A percentile compares a stretch with the other conserved stretches of the same genome.
Evolutionary conservation across 2,329 filamentous ascomycete species (phyloP).

Genomic region (Pseudomassariella vexata): DNA sequence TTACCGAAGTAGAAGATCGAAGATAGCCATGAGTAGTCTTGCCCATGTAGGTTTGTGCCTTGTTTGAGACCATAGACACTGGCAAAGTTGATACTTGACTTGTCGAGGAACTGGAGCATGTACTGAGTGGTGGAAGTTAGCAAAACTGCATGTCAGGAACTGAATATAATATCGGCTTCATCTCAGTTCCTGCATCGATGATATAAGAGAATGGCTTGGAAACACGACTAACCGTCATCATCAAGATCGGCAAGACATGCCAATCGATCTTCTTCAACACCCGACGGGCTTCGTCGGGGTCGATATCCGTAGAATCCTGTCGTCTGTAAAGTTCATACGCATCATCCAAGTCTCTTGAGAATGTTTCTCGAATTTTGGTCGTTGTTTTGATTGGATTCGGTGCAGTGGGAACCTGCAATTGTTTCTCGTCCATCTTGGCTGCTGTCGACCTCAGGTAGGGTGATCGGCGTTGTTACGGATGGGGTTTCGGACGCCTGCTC

Average conservation of each 20-base stretch:
- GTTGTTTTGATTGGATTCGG: no score
- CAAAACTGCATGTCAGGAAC: no score
- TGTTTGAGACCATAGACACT: constrained; percentile 42
- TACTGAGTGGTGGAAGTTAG: no score
- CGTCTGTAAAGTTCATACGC: constrained; percentile 26
- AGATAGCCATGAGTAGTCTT: constrained; percentile 46
- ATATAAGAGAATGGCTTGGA: no score
- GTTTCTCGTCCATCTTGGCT: no score
- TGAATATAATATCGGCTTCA: no score
- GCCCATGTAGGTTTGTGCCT: constrained; percentile 40
- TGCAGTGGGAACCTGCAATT: no score
- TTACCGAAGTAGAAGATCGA: constrained; percentile 23
- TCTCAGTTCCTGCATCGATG: no score
- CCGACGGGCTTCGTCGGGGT: constrained; percentile 19
- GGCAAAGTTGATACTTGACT: constrained; percentile 43
- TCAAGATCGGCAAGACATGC: constrained; percentile 23
- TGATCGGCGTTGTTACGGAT: no score
- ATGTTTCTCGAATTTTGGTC: constrained; percentile 11
- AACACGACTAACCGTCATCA: no score
- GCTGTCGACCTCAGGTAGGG: no score
- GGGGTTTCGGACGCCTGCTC: no score
- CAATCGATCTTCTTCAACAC: constrained; percentile 25
- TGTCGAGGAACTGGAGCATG: constrained; percentile 27
- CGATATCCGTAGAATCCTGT: constrained; percentile 16
- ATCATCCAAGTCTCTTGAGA: constrained; percentile 23